Percentiles rank a stretch among this genome's conserved stretches.
phyloP scores from a whole-genome alignment of 805 yeast genomes.

The Metschnikowia santaceciliae region DNA sequence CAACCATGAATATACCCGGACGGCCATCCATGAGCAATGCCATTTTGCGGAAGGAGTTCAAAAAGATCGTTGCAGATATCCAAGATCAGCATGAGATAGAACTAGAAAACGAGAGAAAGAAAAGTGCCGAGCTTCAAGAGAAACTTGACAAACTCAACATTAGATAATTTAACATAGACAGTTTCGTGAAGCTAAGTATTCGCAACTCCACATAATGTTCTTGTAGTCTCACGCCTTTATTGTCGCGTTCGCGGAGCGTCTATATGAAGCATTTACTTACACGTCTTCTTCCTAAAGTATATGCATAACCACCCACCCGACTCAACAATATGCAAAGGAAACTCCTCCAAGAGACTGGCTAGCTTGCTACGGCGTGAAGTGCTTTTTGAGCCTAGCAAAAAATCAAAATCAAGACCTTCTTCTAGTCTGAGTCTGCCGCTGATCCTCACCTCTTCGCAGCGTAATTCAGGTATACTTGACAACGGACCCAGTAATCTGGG shows the following conservation, averaged over 20 bases:
- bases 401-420: not conserved
- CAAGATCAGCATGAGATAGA: conserved; percentile 60
- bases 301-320: conserved; percentile 13
- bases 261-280: not conserved
- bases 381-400: conserved; percentile 11
- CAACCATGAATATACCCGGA: conserved; percentile 3
- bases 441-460: conserved; percentile 13
- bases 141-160: not conserved
- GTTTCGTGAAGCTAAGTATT: not conserved
- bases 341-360: conserved; percentile 5
- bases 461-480: not conserved
- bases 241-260: not conserved
- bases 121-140: conserved; percentile 41
- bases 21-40: conserved; percentile 37
- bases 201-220: not conserved
- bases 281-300: not conserved
- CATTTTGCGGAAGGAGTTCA: conserved; percentile 64
- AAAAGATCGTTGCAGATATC: conserved; percentile 56
- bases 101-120: conserved; percentile 51
- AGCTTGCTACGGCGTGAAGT: conserved; percentile 14
- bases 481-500: not conserved
- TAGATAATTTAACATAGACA: not conserved
- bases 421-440: conserved; percentile 14
- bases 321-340: conserved; percentile 4
- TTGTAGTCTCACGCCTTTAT: not conserved